Evolutionary conservation across 2,329 filamentous ascomycete species (phyloP), one percentile per base, ranked within the genome.

Genomic region (Scopulariopsis brevicaulis): DNA sequence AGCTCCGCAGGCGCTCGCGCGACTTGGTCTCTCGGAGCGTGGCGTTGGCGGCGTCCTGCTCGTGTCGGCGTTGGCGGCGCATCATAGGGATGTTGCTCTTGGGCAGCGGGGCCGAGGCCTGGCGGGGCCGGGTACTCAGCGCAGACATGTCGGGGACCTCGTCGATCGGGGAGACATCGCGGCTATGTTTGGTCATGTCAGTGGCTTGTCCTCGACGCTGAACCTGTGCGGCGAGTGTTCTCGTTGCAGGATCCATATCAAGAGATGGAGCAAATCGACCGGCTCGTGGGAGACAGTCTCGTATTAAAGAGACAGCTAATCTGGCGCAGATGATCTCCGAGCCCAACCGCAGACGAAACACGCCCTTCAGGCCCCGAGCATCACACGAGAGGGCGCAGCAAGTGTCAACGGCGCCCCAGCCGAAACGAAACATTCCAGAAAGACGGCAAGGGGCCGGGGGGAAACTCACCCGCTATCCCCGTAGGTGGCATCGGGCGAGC

Each of bases 141-240:
- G 71, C 72, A 62, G 68, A 46, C 40, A 46, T 64, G 57, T 71
- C 71, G 58, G 68, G 65, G 24, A 67, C 65, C 59, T 77, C 77
- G 56, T 81, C 77, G 43, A 82, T 76, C 32, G 80, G 80, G 37
- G 80, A 82, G 58, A 82, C 77, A 64, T 78, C 73, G 58, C 64
- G 64, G n/a, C 56, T 58, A 24, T 12, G 48, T 50, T 24, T 50
- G 43, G 22, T 50, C 18, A 32, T 35, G 25, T 3, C 34, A 40
- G 50, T 51, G 50, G 43, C 43, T 50, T 22, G 15, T n/a, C 20
- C 11, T 24, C 11, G 11, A 20, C 8, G 43, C 22, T 12, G 20
- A 50, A 8, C 46, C 1, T 22, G 22, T 50, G 18, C 8, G 20
- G 46, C 22, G 46, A 24, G 46, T n/a, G 12, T 50, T 3, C 11